Conservation (phyloP, 129 eudicot genomes). For the Artemisia argyi region DNA sequence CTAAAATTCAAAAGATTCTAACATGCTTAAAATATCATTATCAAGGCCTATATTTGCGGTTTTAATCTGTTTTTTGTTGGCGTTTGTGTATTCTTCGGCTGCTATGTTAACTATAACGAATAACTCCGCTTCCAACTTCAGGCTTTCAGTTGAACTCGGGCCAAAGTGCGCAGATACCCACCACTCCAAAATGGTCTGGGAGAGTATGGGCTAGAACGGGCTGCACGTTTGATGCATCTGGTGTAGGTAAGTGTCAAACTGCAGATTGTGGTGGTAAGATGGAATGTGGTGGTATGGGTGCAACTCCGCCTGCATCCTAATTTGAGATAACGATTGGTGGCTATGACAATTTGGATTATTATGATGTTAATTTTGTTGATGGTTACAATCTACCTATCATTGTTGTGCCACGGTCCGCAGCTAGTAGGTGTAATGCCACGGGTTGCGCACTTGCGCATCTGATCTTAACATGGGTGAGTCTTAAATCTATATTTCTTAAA, state of each 20-base stretch:
- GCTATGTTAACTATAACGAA: too few species aligned
- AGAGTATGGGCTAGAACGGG: constrained; percentile 95
- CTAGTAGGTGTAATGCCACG: constrained; percentile 65
- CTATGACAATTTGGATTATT: constrained; percentile 34
- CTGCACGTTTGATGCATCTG: constrained; percentile 72
- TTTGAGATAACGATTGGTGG: constrained; percentile 84
- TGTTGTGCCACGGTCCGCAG: constrained; percentile 54
- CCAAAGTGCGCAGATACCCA: too few species aligned
- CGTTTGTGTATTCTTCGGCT: too few species aligned
- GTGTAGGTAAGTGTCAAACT: constrained; percentile 72
- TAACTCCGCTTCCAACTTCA: too few species aligned
- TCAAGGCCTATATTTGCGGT: too few species aligned
- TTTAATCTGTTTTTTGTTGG: too few species aligned
- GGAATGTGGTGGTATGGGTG: constrained; percentile 77
- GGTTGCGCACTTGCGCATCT: constrained; percentile 66
- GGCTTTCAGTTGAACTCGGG: too few species aligned
- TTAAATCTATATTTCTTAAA: background rate
- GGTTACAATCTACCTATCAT: constrained; percentile 69
- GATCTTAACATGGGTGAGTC: constrained; percentile 68
- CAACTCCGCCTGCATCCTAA: constrained; percentile 84
- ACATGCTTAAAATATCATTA: too few species aligned
- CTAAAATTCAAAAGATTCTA: too few species aligned
- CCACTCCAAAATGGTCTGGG: constrained; percentile 20
- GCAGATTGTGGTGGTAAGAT: constrained; percentile 92
- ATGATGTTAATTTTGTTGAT: constrained; percentile 17